These are phyloP conservation scores for Phylloporus sp. DNA, from an alignment of 768 basidiomycete species.

Conservation along the genomic window DNA sequence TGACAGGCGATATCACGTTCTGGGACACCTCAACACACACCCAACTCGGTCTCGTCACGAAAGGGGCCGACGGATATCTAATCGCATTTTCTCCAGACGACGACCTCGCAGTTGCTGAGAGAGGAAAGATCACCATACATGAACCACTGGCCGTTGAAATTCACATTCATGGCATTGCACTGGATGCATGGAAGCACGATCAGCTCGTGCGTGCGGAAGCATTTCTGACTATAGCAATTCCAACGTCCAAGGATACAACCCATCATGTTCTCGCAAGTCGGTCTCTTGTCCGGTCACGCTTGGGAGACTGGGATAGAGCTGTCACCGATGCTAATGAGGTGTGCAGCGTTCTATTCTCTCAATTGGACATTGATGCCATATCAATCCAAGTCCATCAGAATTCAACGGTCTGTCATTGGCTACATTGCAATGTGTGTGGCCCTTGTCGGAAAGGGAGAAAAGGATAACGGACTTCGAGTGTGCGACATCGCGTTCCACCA, in stretches of 20 bases:
- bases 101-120: too few species aligned
- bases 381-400: background rate
- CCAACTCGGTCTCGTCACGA: too few species aligned
- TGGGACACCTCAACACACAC: too few species aligned
- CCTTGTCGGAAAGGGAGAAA: background rate
- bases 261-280: background rate
- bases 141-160: too few species aligned
- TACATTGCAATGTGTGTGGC: background rate
- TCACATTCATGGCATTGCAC: background rate
- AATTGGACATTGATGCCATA: background rate
- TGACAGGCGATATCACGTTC: too few species aligned
- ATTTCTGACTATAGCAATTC: background rate
- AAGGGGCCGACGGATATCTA: too few species aligned
- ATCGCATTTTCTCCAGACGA: too few species aligned
- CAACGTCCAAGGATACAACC: too few species aligned
- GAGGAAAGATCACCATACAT: too few species aligned
- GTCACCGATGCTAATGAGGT: background rate
- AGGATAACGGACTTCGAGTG: background rate
- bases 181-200: background rate
- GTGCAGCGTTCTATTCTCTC: background rate
- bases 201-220: too few species aligned
- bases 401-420: background rate
- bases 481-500: slow-evolving; percentile 2
- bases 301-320: slow-evolving; percentile 1
- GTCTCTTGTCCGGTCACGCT: background rate